Evolutionary conservation across 768 basidiomycete genomes (phyloP).

Genomic region (Solioccasus polychromus): DNA sequence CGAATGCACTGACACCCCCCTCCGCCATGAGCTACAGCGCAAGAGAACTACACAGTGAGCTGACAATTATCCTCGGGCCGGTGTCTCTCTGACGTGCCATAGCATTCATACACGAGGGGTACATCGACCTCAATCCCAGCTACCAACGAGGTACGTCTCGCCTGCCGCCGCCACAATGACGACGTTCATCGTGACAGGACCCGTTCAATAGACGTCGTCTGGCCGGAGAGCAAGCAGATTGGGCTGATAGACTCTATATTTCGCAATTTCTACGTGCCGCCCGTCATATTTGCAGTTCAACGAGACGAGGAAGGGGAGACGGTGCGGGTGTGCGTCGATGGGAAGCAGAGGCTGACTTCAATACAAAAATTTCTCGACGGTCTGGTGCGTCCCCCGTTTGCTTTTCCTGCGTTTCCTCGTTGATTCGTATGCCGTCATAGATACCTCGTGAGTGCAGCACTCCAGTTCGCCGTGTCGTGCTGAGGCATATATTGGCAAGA

Average conservation of each 20-base stretch:
- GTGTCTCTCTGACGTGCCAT: constrained; percentile 1
- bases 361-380: constrained; percentile 50
- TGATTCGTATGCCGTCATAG: constrained; percentile 28
- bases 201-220: constrained; percentile 62
- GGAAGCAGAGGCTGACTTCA: constrained; percentile 51
- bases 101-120: constrained; percentile 68
- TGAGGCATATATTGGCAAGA: constrained; percentile 38
- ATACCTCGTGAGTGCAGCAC: constrained; percentile 48
- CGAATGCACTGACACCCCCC: constrained; percentile 40
- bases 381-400: constrained; percentile 26
- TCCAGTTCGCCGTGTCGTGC: constrained; percentile 3
- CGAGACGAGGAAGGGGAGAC: constrained; percentile 40
- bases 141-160: constrained; percentile 63
- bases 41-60: constrained; percentile 45
- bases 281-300: constrained; percentile 45
- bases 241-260: constrained; percentile 50
- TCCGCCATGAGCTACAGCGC: constrained; percentile 42
- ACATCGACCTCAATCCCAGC: constrained; percentile 65
- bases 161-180: neutral
- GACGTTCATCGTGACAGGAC: constrained; percentile 1
- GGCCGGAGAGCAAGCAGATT: constrained; percentile 66
- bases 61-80: neutral
- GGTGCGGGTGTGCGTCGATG: constrained; percentile 48
- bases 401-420: neutral
- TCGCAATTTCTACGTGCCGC: constrained; percentile 53